These are phyloP conservation scores for Corymbia citriodora DNA, from an alignment of 441 rosid genomes.

Conservation along the genomic window DNA sequence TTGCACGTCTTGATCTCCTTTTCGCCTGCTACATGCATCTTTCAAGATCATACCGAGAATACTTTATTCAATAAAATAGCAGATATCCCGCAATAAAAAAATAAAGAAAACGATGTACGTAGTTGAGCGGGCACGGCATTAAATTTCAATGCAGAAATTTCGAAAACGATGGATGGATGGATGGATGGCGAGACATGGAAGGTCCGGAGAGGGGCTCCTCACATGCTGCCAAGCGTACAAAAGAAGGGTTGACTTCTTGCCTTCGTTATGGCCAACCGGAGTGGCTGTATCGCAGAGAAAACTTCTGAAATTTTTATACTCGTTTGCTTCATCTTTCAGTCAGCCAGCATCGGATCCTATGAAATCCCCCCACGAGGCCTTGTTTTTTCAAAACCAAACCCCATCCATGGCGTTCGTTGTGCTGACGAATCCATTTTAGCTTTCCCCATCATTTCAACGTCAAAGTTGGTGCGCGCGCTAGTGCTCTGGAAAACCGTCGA, in stretches of 20 bases:
- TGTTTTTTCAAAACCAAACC: neutral
- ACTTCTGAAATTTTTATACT: neutral
- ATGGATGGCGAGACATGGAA: neutral
- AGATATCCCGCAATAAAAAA: neutral
- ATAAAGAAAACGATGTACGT: neutral
- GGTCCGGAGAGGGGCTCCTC: neutral
- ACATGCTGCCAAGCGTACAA: neutral
- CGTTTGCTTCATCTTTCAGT: neutral
- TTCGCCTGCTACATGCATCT: neutral
- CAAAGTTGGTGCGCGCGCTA: neutral
- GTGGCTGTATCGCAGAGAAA: neutral
- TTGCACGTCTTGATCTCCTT: neutral
- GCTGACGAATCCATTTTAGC: neutral
- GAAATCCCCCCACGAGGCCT: neutral
- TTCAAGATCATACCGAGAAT: neutral
- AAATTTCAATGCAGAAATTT: neutral
- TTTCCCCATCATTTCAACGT: neutral
- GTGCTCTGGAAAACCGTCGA: neutral
- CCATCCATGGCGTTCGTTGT: neutral
- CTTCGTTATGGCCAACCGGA: neutral
- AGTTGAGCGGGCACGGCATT: constrained; percentile 2
- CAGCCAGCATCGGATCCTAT: neutral
- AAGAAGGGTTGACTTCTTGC: neutral
- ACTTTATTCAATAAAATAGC: neutral
- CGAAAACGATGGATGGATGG: neutral